Evolutionary conservation across 106 monocot species (phyloP).

Genomic region (Cymbidium sinense): DNA sequence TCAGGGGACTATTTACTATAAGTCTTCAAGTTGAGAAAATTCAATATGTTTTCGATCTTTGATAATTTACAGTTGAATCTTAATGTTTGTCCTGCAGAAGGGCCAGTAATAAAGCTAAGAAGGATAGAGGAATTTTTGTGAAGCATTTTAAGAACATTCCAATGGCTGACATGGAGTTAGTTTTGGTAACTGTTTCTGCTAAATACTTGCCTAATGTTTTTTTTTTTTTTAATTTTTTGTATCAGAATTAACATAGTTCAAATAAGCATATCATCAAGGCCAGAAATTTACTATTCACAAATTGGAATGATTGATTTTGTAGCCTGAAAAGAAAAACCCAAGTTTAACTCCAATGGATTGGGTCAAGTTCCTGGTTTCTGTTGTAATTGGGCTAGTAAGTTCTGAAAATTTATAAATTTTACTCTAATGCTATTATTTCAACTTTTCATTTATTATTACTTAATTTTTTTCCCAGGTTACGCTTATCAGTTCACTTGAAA

Average conservation of each 20-base stretch:
- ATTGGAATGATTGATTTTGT: slow-evolving; percentile 14
- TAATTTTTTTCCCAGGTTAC: slow-evolving; percentile 41
- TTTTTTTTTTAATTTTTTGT: background rate
- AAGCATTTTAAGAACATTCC: slow-evolving; percentile 95
- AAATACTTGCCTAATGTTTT: too few relatives aligned
- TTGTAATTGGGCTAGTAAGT: slow-evolving; percentile 76
- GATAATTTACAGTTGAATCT: background rate
- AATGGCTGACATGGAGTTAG: slow-evolving; percentile 98
- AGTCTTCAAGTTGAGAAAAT: slow-evolving; percentile 4
- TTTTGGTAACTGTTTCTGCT: slow-evolving; percentile 52
- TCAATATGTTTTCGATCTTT: background rate
- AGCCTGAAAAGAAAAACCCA: slow-evolving; percentile 99
- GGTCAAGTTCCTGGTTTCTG: slow-evolving; percentile 81
- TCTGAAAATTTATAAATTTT: background rate
- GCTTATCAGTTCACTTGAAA: slow-evolving; percentile 75
- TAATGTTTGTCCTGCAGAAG: slow-evolving; percentile 35
- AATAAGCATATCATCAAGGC: background rate
- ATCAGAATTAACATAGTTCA: background rate
- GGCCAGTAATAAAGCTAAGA: slow-evolving; percentile 40
- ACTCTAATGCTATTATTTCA: background rate
- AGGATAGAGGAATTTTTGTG: slow-evolving; percentile 70
- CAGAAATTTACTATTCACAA: background rate
- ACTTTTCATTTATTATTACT: background rate
- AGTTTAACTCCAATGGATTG: slow-evolving; percentile 97
- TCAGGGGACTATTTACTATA: too few relatives aligned